Evolutionary conservation across 1,284 basidiomycete species (phyloP).

Genomic region (Wallemia hederae): DNA sequence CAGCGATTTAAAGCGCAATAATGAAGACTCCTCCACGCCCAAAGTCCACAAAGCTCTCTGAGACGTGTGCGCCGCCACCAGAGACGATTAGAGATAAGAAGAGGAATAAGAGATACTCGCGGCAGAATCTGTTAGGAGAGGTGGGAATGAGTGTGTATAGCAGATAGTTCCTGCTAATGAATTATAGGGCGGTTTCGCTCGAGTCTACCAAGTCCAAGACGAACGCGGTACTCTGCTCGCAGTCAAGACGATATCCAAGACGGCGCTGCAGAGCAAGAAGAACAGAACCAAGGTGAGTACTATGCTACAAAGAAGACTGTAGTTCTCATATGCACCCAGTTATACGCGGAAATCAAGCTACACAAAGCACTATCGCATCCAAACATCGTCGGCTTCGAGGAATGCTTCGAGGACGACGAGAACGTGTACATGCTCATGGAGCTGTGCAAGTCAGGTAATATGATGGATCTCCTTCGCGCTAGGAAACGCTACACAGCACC

Average conservation of each 20-base stretch:
- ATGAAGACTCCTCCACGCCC: neutral
- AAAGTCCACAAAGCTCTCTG: neutral
- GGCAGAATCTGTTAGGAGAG: neutral
- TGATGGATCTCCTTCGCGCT: slow-evolving; percentile 68
- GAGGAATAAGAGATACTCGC: neutral
- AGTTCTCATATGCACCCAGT: slow-evolving; percentile 19
- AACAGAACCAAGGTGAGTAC: slow-evolving; percentile 58
- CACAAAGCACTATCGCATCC: slow-evolving; percentile 72
- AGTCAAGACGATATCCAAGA: slow-evolving; percentile 65
- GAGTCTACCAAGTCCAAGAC: slow-evolving; percentile 66
- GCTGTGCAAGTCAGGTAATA: slow-evolving; percentile 52
- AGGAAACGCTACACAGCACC: slow-evolving; percentile 71
- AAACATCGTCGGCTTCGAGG: slow-evolving; percentile 71
- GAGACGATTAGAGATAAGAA: neutral
- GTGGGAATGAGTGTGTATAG: too few relatives aligned
- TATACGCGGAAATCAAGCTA: slow-evolving; percentile 96
- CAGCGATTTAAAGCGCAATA: too few relatives aligned
- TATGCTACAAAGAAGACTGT: neutral
- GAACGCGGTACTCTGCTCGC: slow-evolving; percentile 31
- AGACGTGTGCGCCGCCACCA: neutral
- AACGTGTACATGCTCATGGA: slow-evolving; percentile 96
- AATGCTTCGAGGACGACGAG: slow-evolving; percentile 81
- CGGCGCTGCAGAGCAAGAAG: slow-evolving; percentile 58
- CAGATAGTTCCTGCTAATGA: too few relatives aligned
- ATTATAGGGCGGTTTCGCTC: slow-evolving; percentile 66